A percentile compares a stretch with the other conserved stretches of the same genome.
Conservation (phyloP, 352 stramenopile genomes). For the Globisporangium heterothallicum region DNA sequence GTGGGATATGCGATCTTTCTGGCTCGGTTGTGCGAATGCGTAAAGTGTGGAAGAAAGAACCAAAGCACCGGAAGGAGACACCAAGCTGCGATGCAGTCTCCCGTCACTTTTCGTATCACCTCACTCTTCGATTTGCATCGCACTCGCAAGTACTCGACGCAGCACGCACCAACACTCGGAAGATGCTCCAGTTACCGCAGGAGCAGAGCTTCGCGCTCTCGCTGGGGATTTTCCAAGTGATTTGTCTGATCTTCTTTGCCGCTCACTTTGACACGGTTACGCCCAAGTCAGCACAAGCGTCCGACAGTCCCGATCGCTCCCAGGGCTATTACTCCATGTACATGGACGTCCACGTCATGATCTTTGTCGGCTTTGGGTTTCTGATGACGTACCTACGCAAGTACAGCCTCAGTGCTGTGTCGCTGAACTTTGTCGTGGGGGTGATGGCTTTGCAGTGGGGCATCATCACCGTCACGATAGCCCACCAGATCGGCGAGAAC, state of each 20-base stretch:
- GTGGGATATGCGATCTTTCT: not conserved
- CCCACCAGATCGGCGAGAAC: conserved; percentile 43
- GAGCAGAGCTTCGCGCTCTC: conserved; percentile 40
- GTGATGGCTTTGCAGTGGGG: conserved; percentile 64
- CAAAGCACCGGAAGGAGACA: not conserved
- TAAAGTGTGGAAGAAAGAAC: not conserved
- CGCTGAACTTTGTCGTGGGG: conserved; percentile 75
- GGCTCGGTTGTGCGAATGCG: not conserved
- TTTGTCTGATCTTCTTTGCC: conserved; percentile 41
- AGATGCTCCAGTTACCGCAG: conserved; percentile 15
- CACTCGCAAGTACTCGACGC: not conserved
- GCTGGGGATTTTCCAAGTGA: conserved; percentile 30
- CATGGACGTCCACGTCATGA: conserved; percentile 83
- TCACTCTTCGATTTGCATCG: conserved; percentile 3
- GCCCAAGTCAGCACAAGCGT: conserved; percentile 15
- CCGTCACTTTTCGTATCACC: not conserved
- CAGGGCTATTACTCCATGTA: conserved; percentile 44
- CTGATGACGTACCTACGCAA: conserved; percentile 86
- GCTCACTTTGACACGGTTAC: conserved; percentile 43
- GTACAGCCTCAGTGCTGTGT: conserved; percentile 74
- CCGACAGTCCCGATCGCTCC: conserved; percentile 10
- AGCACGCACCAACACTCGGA: not conserved
- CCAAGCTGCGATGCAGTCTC: too few relatives aligned
- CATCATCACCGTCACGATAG: conserved; percentile 59
- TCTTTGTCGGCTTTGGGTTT: conserved; percentile 85